Base-by-base conservation (phyloP, 805 yeast genomes). In the Suhomyces faveliae region DNA sequence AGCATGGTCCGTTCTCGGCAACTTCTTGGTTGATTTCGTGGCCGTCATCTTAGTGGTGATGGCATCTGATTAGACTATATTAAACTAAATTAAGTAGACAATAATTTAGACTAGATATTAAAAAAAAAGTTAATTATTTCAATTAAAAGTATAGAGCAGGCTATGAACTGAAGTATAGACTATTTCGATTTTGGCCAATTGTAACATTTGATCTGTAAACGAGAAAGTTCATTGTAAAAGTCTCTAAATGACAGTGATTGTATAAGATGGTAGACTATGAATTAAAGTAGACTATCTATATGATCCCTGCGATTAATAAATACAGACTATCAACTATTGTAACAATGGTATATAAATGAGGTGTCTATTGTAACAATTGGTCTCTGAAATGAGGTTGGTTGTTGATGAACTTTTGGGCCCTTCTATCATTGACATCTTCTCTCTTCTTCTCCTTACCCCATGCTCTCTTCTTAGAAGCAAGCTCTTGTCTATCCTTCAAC, bases 401-500 rank as follows among this genome's bases (percentile, higher is more conserved):
- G 68, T 92, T 94, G 63, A 83, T 73, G 62, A 81, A 81, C 65
- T 81, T 87, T 47, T 81, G 79, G 24, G 88, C 87, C 52, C 83
- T 70, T 71, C 81, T 66, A 53, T 80, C 83, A 49, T 72, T 71
- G 49, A 67, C 52, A 51, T 76, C 84, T 64, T 73, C 78, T 52
- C 78, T 73, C 65, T 74, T 77, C 57, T 68, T 72, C 54, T 70
- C 73, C 53, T 76, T 78, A 48, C 71, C 76, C 83, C 94, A 84
- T 5, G 81, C 79, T 51, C 88, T 73, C 72, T 80, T 79, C 50
- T 72, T 68, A 8, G 57, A 59, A 4, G 76, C 73, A 27, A 72
- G 55, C 43, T 71, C 71, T 47, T 71, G 61, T 48, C 71, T 67
- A 50, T 76, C 78, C 23, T 60, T 61, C 13, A 66, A 55, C 5